phyloP scores from a whole-genome alignment of 2,329 filamentous ascomycete genomes.

The Pezicula radicicola region DNA sequence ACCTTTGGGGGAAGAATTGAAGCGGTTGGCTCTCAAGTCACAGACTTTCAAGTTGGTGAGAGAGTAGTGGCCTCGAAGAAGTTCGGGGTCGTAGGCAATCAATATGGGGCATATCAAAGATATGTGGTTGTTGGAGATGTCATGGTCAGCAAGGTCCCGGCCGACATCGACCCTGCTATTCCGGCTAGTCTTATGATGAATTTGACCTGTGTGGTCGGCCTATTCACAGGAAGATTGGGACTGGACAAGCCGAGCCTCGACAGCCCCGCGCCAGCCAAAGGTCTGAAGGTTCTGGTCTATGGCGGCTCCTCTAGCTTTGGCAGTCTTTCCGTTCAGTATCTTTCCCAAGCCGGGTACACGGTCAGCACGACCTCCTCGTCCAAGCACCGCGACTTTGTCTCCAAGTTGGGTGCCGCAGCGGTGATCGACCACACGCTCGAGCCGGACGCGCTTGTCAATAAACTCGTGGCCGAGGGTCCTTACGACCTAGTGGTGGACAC shows the following conservation, averaged over 20 bases:
- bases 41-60: slow-evolving; percentile 24
- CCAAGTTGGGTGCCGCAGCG: slow-evolving; percentile 22
- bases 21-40: slow-evolving; percentile 23
- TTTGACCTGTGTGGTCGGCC: slow-evolving; percentile 21
- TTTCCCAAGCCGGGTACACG: slow-evolving; percentile 25
- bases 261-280: slow-evolving; percentile 5
- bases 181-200: slow-evolving; percentile 17
- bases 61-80: slow-evolving; percentile 17
- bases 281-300: slow-evolving; percentile 30
- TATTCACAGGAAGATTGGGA: slow-evolving; percentile 14
- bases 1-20: slow-evolving; percentile 27
- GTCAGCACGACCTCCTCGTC: slow-evolving; percentile 32
- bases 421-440: slow-evolving; percentile 23
- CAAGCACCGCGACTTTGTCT: slow-evolving; percentile 26
- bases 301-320: slow-evolving; percentile 30
- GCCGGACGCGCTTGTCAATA: slow-evolving; percentile 10
- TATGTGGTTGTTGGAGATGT: slow-evolving; percentile 15
- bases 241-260: slow-evolving; percentile 1
- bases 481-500: slow-evolving; percentile 27
- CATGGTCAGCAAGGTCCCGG: slow-evolving; percentile 13
- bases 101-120: slow-evolving; percentile 19
- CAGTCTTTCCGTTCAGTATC: slow-evolving; percentile 24
- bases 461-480: slow-evolving; percentile 21
- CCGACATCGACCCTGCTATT: not conserved
- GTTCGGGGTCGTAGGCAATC: slow-evolving; percentile 4